These are phyloP conservation scores for Zymoseptoria passerinii DNA, from an alignment of 2,329 filamentous ascomycete species.

Conservation along the genomic window DNA sequence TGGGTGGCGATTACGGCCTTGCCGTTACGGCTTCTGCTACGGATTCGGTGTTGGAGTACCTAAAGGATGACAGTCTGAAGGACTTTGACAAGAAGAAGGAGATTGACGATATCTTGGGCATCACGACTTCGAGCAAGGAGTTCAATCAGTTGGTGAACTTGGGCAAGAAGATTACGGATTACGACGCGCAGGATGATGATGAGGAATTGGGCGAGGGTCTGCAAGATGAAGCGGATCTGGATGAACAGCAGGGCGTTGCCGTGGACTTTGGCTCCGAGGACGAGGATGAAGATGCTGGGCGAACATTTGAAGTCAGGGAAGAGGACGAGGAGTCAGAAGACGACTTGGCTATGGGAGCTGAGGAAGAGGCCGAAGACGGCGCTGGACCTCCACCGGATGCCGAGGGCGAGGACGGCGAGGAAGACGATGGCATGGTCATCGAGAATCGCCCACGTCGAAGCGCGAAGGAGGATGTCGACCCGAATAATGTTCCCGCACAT, in stretches of 20 bases:
- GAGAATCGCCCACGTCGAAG: constrained; percentile 54
- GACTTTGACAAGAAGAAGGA: constrained; percentile 98
- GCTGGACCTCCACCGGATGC: constrained; percentile 39
- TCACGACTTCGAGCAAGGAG: constrained; percentile 71
- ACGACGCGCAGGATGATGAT: constrained; percentile 92
- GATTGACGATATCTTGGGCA: constrained; percentile 86
- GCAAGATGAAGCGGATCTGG: constrained; percentile 66
- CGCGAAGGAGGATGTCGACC: constrained; percentile 43
- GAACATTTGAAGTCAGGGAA: constrained; percentile 80
- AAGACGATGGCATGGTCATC: constrained; percentile 76
- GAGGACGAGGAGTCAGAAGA: constrained; percentile 70
- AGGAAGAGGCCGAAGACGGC: constrained; percentile 35
- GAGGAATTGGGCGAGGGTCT: constrained; percentile 68
- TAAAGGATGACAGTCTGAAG: constrained; percentile 93
- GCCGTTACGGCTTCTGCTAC: constrained; percentile 89
- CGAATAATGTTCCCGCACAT: constrained; percentile 62
- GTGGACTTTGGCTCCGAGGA: constrained; percentile 92
- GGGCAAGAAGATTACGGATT: constrained; percentile 98
- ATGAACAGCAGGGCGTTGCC: constrained; percentile 91
- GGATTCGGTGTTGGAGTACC: constrained; percentile 78
- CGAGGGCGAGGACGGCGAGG: constrained; percentile 45
- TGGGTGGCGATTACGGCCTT: constrained; percentile 89
- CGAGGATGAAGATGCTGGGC: constrained; percentile 67
- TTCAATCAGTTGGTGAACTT: constrained; percentile 96
- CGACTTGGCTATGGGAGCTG: constrained; percentile 39